A percentile compares a stretch with the other conserved stretches of the same genome.
Conservation (phyloP, 768 basidiomycete genomes). For the Podaxis mareebaensis region DNA sequence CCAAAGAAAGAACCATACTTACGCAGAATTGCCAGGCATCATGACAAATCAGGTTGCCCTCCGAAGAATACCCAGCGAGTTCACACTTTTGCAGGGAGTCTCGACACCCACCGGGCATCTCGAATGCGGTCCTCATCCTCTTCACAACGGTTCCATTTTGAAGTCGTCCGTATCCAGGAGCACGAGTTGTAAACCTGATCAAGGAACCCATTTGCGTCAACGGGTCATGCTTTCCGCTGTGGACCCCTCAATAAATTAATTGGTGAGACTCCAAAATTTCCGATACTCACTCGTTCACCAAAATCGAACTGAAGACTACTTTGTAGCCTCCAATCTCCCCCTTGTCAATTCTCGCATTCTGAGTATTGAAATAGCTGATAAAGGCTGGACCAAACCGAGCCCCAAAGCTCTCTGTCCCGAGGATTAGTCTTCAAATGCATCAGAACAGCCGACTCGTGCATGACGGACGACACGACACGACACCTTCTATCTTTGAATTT, state of each 20-base stretch:
- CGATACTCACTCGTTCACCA: constrained; percentile 10
- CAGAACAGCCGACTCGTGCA: neutral
- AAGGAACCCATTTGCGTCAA: constrained; percentile 8
- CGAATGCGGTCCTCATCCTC: neutral
- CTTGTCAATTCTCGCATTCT: constrained; percentile 11
- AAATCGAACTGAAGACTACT: constrained; percentile 1
- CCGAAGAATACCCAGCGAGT: neutral
- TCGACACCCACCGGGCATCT: neutral
- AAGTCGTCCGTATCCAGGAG: constrained; percentile 9
- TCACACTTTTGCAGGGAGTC: constrained; percentile 4
- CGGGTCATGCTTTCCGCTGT: constrained; percentile 9
- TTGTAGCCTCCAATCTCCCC: constrained; percentile 5
- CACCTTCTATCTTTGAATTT: constrained; percentile 8
- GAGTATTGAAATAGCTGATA: neutral
- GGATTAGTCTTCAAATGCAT: neutral
- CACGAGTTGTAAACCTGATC: constrained; percentile 4
- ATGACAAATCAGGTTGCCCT: neutral
- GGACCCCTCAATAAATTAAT: neutral
- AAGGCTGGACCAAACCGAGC: constrained; percentile 3
- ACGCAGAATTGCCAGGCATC: constrained; percentile 5
- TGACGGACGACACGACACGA: neutral
- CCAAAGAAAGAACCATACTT: neutral
- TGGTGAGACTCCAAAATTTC: too few relatives aligned
- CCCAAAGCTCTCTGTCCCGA: constrained; percentile 12
- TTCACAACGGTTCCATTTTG: constrained; percentile 8